These are phyloP conservation scores for Eucalyptus decipiens DNA, from an alignment of 345 rosid genomes.

Conservation along the genomic window DNA sequence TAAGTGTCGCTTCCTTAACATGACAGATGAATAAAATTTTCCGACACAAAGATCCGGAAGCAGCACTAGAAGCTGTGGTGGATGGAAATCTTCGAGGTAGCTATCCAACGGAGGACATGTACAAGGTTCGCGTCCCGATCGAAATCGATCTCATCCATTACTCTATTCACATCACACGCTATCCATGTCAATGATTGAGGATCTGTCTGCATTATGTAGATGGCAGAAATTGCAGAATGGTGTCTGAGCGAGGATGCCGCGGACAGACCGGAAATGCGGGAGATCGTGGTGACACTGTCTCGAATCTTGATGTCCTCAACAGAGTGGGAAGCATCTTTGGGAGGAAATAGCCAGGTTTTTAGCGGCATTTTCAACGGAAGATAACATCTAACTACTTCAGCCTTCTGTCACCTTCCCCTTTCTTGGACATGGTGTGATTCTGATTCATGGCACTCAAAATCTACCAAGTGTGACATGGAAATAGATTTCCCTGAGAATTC, in stretches of 20 bases:
- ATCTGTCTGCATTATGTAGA: slow-evolving; percentile 7
- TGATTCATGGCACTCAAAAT: neutral
- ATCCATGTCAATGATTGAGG: neutral
- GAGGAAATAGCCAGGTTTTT: slow-evolving; percentile 48
- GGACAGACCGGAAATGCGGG: slow-evolving; percentile 48
- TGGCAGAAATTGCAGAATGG: slow-evolving; percentile 42
- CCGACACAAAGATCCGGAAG: slow-evolving; percentile 21
- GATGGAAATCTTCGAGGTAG: slow-evolving; percentile 31
- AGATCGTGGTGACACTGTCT: slow-evolving; percentile 19
- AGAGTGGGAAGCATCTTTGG: slow-evolving; percentile 60
- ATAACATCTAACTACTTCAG: neutral
- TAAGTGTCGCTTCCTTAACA: neutral
- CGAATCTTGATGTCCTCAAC: slow-evolving; percentile 21
- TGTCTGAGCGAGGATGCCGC: slow-evolving; percentile 41
- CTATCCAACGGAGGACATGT: slow-evolving; percentile 35
- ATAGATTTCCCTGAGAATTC: neutral
- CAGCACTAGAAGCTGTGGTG: slow-evolving; percentile 24
- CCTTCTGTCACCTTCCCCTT: neutral
- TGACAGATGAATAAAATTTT: slow-evolving; percentile 26
- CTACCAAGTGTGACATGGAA: neutral
- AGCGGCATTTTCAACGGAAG: slow-evolving; percentile 42
- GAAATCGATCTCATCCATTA: neutral
- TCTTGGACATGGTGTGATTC: neutral
- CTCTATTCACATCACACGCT: neutral
- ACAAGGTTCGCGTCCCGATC: slow-evolving; percentile 17